Conservation (phyloP, 768 basidiomycete genomes). For the Hypholoma fasciculare region DNA sequence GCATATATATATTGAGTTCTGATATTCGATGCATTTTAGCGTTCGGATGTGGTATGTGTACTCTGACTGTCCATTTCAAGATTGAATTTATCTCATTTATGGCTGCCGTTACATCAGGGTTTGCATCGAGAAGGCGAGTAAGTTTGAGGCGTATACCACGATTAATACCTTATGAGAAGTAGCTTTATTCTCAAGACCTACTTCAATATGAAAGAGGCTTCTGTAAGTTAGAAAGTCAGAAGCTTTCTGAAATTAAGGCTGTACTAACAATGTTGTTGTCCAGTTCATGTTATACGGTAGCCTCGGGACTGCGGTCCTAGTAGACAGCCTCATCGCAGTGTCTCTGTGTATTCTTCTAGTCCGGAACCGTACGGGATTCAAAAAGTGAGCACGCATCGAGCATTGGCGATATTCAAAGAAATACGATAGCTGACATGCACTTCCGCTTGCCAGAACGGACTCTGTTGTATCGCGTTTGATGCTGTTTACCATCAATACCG, state of each 20-base stretch:
- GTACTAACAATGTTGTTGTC: neutral
- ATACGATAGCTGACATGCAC: too few species aligned
- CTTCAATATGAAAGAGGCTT: constrained; percentile 5
- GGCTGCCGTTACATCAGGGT: neutral
- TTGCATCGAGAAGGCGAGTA: constrained; percentile 6
- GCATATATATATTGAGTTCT: too few species aligned
- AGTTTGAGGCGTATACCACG: neutral
- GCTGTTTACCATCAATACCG: constrained; percentile 19
- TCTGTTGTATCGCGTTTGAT: constrained; percentile 14
- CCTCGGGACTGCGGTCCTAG: constrained; percentile 11
- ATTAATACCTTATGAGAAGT: neutral
- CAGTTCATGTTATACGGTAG: constrained; percentile 12
- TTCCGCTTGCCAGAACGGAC: constrained; percentile 10
- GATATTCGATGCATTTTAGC: neutral
- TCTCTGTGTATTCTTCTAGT: constrained; percentile 15
- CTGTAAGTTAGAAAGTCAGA: neutral
- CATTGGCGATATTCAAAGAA: neutral
- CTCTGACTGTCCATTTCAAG: neutral
- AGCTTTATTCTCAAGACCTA: constrained; percentile 9
- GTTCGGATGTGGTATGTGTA: neutral
- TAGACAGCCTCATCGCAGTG: constrained; percentile 14
- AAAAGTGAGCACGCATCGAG: constrained; percentile 10
- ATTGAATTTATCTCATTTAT: neutral
- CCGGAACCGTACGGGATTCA: constrained; percentile 16
- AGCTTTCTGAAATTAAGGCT: neutral